phyloP scores from a whole-genome alignment of 2,329 filamentous ascomycete species.

The Beauveria asiatica region DNA sequence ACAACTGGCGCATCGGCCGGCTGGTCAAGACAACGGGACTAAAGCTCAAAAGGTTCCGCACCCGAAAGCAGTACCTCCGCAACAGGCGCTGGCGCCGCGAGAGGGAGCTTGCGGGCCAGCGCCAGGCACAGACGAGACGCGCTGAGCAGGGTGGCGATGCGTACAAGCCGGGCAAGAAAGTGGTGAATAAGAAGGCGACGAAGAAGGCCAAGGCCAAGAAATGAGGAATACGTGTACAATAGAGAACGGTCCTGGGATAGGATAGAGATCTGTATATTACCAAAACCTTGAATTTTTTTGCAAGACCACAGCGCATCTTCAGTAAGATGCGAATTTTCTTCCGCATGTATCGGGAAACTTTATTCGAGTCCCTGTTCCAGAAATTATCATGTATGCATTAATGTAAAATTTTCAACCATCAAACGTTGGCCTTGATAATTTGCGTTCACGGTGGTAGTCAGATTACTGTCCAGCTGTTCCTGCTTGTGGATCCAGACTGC shows the following conservation, averaged over 20 bases:
- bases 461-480: background rate
- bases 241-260: background rate
- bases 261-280: conserved; percentile 4
- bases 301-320: background rate
- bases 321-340: background rate
- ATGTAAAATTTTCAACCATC: too few relatives aligned
- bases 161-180: conserved; percentile 22
- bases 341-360: background rate
- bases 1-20: conserved; percentile 50
- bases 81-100: conserved; percentile 34
- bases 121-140: conserved; percentile 28
- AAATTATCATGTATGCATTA: too few relatives aligned
- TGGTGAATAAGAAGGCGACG: conserved; percentile 25
- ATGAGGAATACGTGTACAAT: background rate
- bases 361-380: too few relatives aligned
- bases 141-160: conserved; percentile 21
- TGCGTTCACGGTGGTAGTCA: background rate
- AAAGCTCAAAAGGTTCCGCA: conserved; percentile 40
- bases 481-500: background rate
- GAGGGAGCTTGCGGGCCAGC: conserved; percentile 33
- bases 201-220: conserved; percentile 29
- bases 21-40: conserved; percentile 43
- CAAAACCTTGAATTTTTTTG: background rate
- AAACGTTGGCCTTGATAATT: background rate
- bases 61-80: conserved; percentile 41